A percentile compares a stretch with the other conserved stretches of the same genome.
These are phyloP conservation scores for Talaromyces albobiverticillius DNA, from an alignment of 2,329 filamentous ascomycete genomes.

Conservation along the genomic window DNA sequence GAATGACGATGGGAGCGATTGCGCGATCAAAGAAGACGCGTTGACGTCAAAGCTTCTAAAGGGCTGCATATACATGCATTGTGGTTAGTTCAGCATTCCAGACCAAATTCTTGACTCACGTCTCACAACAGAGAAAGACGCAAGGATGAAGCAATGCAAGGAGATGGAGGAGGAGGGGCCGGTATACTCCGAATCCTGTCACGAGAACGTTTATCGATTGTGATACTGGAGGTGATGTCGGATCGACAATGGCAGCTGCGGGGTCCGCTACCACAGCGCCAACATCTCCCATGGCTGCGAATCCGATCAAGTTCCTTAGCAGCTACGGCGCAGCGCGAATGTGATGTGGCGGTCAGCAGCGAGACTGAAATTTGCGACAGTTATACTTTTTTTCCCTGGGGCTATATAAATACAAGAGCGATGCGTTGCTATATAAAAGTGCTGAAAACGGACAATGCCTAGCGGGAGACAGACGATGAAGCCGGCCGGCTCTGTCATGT, in stretches of 20 bases:
- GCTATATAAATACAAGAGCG: conserved; percentile 2
- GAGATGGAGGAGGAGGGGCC: not conserved
- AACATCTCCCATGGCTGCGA: conserved; percentile 31
- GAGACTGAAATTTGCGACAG: too few relatives aligned
- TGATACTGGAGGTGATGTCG: conserved; percentile 16
- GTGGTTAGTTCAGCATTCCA: not conserved
- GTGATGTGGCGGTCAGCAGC: not conserved
- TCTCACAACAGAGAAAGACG: not conserved
- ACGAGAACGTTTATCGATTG: conserved; percentile 34
- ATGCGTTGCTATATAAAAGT: not conserved
- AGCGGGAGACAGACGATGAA: too few relatives aligned
- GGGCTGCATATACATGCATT: conserved; percentile 52
- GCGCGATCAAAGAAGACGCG: conserved; percentile 76
- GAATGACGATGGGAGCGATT: conserved; percentile 63
- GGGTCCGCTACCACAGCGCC: conserved; percentile 22
- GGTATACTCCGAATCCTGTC: conserved; percentile 34
- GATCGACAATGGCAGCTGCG: conserved; percentile 15
- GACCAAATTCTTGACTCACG: too few relatives aligned
- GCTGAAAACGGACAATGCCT: not conserved
- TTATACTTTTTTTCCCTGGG: too few relatives aligned
- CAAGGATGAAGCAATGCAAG: conserved; percentile 1
- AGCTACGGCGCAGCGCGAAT: not conserved
- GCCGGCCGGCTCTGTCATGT: too few relatives aligned
- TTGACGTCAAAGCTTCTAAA: conserved; percentile 74
- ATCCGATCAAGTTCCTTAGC: not conserved